Conservation (phyloP, 768 basidiomycete species). For the Lactifluus echinatus region DNA sequence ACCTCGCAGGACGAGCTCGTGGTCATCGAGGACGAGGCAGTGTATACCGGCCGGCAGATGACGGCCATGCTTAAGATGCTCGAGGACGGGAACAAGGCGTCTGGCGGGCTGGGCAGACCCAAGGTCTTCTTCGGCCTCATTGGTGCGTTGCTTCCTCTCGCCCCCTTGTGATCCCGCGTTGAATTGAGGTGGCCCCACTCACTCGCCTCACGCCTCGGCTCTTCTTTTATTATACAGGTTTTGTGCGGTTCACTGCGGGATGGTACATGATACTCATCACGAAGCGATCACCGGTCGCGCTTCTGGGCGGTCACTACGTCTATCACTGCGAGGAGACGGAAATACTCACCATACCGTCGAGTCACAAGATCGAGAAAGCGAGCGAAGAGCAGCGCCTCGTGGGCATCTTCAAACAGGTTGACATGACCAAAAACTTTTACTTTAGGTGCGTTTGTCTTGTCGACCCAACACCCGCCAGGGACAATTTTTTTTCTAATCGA, state of each 20-base stretch:
- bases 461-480: too few relatives aligned
- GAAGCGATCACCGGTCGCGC: constrained; percentile 84
- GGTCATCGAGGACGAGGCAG: constrained; percentile 79
- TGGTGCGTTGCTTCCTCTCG: constrained; percentile 36
- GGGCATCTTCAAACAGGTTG: constrained; percentile 91
- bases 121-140: constrained; percentile 77
- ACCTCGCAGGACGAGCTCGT: constrained; percentile 65
- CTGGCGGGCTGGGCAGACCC: constrained; percentile 77
- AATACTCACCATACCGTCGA: constrained; percentile 66
- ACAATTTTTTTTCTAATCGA: too few relatives aligned
- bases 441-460: constrained; percentile 83
- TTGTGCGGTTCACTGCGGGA: constrained; percentile 88
- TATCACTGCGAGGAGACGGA: constrained; percentile 94
- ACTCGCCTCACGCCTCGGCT: background rate
- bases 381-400: constrained; percentile 84
- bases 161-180: too few relatives aligned
- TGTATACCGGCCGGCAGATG: constrained; percentile 87
- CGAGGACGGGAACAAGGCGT: constrained; percentile 85
- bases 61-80: constrained; percentile 88
- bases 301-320: constrained; percentile 91
- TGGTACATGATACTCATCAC: constrained; percentile 93
- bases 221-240: constrained; percentile 51
- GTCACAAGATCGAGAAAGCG: constrained; percentile 79
- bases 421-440: constrained; percentile 99
- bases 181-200: background rate